phyloP scores from a whole-genome alignment of 306 rosid genomes.

The Glycine latifolia region DNA sequence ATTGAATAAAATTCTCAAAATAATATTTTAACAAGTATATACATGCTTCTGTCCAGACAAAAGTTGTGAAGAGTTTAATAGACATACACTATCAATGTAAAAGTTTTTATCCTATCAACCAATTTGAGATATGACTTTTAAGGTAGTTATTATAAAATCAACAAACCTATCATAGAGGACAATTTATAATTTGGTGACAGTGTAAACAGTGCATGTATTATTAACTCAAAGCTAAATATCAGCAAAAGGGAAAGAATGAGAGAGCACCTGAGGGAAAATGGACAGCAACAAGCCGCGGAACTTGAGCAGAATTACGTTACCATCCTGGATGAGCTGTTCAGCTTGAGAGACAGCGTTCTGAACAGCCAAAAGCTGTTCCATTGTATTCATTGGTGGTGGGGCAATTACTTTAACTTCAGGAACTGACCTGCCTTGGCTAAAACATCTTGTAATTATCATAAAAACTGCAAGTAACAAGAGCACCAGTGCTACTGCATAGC shows the following conservation, averaged over 20 bases:
- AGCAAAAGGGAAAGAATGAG: slow-evolving; percentile 33
- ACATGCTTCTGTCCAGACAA: background rate
- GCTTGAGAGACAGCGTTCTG: slow-evolving; percentile 85
- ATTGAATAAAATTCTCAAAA: slow-evolving; percentile 2
- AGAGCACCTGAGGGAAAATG: slow-evolving; percentile 85
- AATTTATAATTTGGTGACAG: background rate
- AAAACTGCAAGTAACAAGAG: slow-evolving; percentile 64
- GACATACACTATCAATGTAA: background rate
- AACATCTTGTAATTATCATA: slow-evolving; percentile 69
- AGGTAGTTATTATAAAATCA: background rate
- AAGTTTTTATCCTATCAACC: background rate
- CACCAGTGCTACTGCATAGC: slow-evolving; percentile 62
- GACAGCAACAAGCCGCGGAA: slow-evolving; percentile 76
- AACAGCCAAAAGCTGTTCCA: slow-evolving; percentile 97
- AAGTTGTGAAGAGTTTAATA: background rate
- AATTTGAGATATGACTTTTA: background rate
- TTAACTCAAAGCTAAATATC: background rate
- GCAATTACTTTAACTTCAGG: slow-evolving; percentile 74
- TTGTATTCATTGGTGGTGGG: slow-evolving; percentile 83
- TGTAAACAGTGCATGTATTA: background rate
- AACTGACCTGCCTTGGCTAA: slow-evolving; percentile 62
- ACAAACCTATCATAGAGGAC: background rate
- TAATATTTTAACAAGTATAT: background rate
- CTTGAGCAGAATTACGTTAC: slow-evolving; percentile 83
- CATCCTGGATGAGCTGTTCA: slow-evolving; percentile 80